phyloP scores from a whole-genome alignment of 2,329 filamentous ascomycete genomes.

The Sporothrix brasiliensis region DNA sequence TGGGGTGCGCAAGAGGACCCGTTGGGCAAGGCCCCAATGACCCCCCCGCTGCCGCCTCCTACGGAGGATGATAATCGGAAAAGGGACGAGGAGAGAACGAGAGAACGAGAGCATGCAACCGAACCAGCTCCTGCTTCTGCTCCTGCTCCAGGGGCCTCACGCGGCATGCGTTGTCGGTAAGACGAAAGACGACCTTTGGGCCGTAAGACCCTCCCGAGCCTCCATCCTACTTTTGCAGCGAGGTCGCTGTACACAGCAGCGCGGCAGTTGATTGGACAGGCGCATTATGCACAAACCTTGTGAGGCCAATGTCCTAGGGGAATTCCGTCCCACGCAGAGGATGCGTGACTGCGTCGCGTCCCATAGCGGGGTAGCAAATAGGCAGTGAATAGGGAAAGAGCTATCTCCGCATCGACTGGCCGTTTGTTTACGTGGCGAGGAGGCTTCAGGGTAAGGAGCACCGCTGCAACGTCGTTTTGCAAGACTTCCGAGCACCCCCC shows the following conservation, averaged over 20 bases:
- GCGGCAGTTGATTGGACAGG: slow-evolving; percentile 14
- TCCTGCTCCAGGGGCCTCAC: neutral
- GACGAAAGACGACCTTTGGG: slow-evolving; percentile 23
- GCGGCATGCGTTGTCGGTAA: slow-evolving; percentile 19
- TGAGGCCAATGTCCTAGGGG: slow-evolving; percentile 12
- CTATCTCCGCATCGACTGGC: neutral
- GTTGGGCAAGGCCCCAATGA: neutral
- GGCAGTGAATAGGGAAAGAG: slow-evolving; percentile 10
- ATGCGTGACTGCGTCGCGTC: slow-evolving; percentile 22
- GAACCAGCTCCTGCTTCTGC: neutral
- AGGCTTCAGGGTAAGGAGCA: neutral
- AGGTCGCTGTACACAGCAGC: neutral
- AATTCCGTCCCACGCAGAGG: neutral
- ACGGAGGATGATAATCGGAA: neutral
- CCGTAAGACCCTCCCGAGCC: slow-evolving; percentile 5
- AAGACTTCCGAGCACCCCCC: too few species aligned
- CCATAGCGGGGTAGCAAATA: neutral
- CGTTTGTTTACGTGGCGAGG: neutral
- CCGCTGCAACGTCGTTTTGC: too few species aligned
- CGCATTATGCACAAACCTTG: neutral
- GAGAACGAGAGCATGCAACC: neutral
- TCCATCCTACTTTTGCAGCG: neutral
- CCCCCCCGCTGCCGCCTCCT: neutral
- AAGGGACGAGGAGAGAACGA: neutral
- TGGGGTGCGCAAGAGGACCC: neutral